phyloP scores from a whole-genome alignment of 495 filamentous ascomycete species.

The Friedmanniomyces endolithicus region DNA sequence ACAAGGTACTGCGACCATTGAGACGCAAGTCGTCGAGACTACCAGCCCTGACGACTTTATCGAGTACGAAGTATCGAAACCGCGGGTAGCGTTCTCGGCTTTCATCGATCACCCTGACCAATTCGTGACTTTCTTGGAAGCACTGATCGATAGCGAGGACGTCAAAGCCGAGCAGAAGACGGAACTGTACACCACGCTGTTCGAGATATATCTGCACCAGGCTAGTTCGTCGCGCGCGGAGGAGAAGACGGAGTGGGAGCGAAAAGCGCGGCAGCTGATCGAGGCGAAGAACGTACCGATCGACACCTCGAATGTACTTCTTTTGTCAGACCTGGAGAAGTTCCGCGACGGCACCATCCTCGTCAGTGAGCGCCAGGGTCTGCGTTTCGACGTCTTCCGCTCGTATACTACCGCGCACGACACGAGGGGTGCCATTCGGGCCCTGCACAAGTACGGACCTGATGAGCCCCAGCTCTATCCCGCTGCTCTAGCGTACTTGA shows the following conservation, averaged over 20 bases:
- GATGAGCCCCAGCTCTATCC: constrained; percentile 89
- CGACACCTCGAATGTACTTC: constrained; percentile 83
- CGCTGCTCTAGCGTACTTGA: constrained; percentile 86
- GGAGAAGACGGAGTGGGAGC: constrained; percentile 72
- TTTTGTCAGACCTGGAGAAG: constrained; percentile 82
- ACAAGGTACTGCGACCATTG: constrained; percentile 24
- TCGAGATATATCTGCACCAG: constrained; percentile 94
- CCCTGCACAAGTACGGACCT: constrained; percentile 78
- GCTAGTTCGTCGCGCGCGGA: constrained; percentile 59
- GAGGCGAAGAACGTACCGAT: constrained; percentile 72
- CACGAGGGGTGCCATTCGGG: constrained; percentile 77
- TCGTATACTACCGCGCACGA: constrained; percentile 92
- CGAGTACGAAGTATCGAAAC: constrained; percentile 58
- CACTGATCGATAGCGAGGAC: constrained; percentile 54
- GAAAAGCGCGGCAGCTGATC: constrained; percentile 71
- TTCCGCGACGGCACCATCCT: constrained; percentile 85
- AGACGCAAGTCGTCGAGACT: constrained; percentile 33
- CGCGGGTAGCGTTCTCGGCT: constrained; percentile 84
- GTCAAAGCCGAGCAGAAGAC: constrained; percentile 58
- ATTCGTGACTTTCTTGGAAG: constrained; percentile 85
- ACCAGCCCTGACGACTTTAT: constrained; percentile 26
- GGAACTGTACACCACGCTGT: constrained; percentile 88
- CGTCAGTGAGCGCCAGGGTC: constrained; percentile 84
- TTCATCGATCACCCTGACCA: constrained; percentile 89
- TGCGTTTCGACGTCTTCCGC: constrained; percentile 89